Percentiles rank a stretch among this genome's conserved stretches.
These are phyloP conservation scores for Pseudocercospora vitis DNA, from an alignment of 2,329 filamentous ascomycete species.

Conservation along the genomic window DNA sequence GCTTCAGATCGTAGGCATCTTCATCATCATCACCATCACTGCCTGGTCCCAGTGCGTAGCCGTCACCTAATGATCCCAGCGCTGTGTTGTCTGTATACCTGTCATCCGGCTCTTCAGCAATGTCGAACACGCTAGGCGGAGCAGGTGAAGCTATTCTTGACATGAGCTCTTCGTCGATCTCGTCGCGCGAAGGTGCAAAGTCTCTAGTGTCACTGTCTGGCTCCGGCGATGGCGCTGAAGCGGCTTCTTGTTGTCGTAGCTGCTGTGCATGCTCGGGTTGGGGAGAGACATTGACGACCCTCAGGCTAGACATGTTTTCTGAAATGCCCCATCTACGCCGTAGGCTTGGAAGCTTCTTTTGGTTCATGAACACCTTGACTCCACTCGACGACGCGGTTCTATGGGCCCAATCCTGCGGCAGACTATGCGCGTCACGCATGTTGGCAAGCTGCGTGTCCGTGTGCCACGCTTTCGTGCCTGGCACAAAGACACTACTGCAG, in stretches of 20 bases:
- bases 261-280: constrained; percentile 5
- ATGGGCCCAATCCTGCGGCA: background rate
- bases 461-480: constrained; percentile 3
- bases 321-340: constrained; percentile 15
- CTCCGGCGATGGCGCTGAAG: background rate
- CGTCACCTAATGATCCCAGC: constrained; percentile 16
- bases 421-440: constrained; percentile 15
- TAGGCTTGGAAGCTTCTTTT: constrained; percentile 9
- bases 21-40: constrained; percentile 18
- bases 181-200: background rate
- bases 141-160: constrained; percentile 25
- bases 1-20: constrained; percentile 42
- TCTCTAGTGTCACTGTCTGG: background rate
- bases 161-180: constrained; percentile 15
- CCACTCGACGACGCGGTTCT: background rate
- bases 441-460: constrained; percentile 6
- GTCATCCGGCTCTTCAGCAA: constrained; percentile 22
- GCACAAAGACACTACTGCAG: background rate
- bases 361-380: background rate
- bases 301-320: constrained; percentile 19
- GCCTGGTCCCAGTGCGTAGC: constrained; percentile 7
- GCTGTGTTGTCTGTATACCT: constrained; percentile 32
- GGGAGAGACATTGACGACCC: constrained; percentile 20
- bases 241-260: constrained; percentile 6
- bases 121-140: constrained; percentile 32